Evolutionary conservation across 306 rosid genomes (phyloP).

Genomic region (Biancaea sappan): DNA sequence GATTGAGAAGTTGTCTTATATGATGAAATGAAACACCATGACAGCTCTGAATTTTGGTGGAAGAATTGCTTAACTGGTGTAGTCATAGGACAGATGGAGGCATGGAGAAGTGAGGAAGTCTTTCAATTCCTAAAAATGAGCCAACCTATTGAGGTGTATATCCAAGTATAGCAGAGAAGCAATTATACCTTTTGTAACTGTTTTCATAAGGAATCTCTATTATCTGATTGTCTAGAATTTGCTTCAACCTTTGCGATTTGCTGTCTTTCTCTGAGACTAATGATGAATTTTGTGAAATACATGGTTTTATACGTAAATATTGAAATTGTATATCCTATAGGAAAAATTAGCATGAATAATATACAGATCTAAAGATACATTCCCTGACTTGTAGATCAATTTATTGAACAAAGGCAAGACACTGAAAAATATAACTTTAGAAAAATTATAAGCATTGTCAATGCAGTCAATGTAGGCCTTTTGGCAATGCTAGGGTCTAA

Average conservation of each 20-base stretch:
- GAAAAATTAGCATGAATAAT: not conserved
- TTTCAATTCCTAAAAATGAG: not conserved
- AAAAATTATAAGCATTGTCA: not conserved
- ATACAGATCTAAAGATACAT: not conserved
- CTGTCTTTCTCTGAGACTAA: not conserved
- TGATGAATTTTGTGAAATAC: slow-evolving; percentile 10
- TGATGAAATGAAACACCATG: not conserved
- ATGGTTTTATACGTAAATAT: not conserved
- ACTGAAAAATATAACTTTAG: not conserved
- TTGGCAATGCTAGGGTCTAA: not conserved
- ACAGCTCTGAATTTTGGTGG: not conserved
- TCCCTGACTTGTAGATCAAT: not conserved
- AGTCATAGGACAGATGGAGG: not conserved
- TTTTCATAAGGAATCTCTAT: not conserved
- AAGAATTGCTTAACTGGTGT: not conserved
- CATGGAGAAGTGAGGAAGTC: not conserved
- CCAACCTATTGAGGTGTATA: not conserved
- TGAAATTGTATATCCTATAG: not conserved
- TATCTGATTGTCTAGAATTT: not conserved
- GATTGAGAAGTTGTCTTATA: not conserved
- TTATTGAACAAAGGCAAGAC: not conserved
- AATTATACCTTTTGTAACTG: not conserved
- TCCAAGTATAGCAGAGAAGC: not conserved
- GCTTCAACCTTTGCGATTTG: not conserved
- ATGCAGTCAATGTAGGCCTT: not conserved